Evolutionary conservation across 1,284 basidiomycete species (phyloP).

Genomic region (Phenoliferia sp.): DNA sequence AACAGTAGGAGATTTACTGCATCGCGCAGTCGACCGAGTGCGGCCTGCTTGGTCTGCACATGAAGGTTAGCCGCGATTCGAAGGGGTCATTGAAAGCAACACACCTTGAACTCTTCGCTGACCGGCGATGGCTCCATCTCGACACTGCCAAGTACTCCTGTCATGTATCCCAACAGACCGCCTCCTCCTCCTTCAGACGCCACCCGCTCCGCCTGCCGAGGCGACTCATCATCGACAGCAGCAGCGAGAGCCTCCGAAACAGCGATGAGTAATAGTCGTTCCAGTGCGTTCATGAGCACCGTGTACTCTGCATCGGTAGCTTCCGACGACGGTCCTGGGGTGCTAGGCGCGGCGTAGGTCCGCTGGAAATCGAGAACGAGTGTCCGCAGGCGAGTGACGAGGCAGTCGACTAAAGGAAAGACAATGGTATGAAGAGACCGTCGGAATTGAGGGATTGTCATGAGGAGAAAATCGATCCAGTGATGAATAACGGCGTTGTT

Average conservation of each 20-base stretch:
- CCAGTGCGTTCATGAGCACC: conserved; percentile 75
- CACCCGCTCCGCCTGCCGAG: conserved; percentile 41
- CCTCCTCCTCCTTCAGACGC: conserved; percentile 41
- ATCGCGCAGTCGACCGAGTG: conserved; percentile 20
- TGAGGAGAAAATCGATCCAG: conserved; percentile 93
- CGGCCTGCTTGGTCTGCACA: conserved; percentile 19
- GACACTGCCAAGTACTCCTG: conserved; percentile 44
- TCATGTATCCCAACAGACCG: conserved; percentile 44
- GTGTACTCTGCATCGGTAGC: conserved; percentile 73
- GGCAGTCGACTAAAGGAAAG: conserved; percentile 71
- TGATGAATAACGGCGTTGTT: conserved; percentile 82
- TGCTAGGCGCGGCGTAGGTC: conserved; percentile 45
- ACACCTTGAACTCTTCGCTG: conserved; percentile 21
- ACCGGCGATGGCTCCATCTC: conserved; percentile 28
- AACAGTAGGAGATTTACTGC: conserved; percentile 31
- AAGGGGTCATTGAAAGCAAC: background rate
- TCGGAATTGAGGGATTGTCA: conserved; percentile 79
- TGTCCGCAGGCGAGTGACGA: conserved; percentile 67
- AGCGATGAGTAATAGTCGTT: conserved; percentile 63
- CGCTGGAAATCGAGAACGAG: conserved; percentile 54
- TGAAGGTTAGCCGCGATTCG: background rate
- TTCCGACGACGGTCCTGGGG: conserved; percentile 29
- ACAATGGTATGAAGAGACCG: conserved; percentile 62
- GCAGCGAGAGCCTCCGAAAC: conserved; percentile 40
- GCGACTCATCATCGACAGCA: conserved; percentile 10